phyloP scores from a whole-genome alignment of 2,329 filamentous ascomycete genomes.

The Nothophoma quercina region DNA sequence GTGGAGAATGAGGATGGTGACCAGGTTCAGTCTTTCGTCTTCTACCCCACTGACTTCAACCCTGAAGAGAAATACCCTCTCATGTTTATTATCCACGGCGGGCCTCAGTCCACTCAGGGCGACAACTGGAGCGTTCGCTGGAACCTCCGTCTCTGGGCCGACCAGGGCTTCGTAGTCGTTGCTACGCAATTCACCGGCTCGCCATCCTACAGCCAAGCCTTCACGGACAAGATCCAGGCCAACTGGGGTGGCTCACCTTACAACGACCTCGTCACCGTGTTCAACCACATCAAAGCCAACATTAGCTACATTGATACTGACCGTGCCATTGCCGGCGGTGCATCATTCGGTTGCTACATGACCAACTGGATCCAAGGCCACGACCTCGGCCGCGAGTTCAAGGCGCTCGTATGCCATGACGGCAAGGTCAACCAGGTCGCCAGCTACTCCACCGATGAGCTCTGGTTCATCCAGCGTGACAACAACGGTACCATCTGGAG shows the following conservation, averaged over 20 bases:
- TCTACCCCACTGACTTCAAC: constrained; percentile 71
- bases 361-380: constrained; percentile 89
- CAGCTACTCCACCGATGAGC: constrained; percentile 58
- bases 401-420: constrained; percentile 86
- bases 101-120: constrained; percentile 76
- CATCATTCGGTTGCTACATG: constrained; percentile 57
- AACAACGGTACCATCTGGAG: constrained; percentile 50
- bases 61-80: constrained; percentile 77
- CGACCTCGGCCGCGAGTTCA: constrained; percentile 81
- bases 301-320: constrained; percentile 72
- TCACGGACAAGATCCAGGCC: constrained; percentile 77
- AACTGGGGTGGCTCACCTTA: constrained; percentile 89
- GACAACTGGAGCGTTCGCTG: constrained; percentile 82
- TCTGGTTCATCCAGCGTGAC: constrained; percentile 61
- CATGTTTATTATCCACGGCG: constrained; percentile 81
- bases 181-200: constrained; percentile 83
- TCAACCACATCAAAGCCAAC: constrained; percentile 74
- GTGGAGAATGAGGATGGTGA: constrained; percentile 67
- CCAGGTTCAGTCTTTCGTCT: constrained; percentile 70
- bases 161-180: constrained; percentile 85
- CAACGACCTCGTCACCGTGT: constrained; percentile 78
- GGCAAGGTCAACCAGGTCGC: constrained; percentile 73
- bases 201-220: constrained; percentile 79
- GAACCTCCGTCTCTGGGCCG: constrained; percentile 85
- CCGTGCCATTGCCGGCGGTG: constrained; percentile 77